phyloP scores from a whole-genome alignment of 2,329 filamentous ascomycete species.

The Pyrenochaeta sp. region DNA sequence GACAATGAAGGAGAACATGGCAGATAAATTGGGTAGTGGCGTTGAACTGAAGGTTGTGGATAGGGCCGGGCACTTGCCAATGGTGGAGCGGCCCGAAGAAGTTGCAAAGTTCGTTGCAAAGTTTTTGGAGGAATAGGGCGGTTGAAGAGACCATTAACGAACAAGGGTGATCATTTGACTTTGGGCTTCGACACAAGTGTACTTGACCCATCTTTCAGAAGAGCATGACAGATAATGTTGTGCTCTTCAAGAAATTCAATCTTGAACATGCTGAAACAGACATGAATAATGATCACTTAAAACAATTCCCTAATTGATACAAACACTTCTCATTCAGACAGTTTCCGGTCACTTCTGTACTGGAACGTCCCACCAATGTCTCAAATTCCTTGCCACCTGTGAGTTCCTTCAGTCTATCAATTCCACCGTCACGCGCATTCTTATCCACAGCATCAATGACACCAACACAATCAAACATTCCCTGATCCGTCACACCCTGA shows the following conservation, averaged over 20 bases:
- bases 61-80: conserved; percentile 80
- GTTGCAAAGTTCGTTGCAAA: conserved; percentile 71
- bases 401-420: neutral
- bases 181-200: too few species aligned
- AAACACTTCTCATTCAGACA: conserved; percentile 8
- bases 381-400: neutral
- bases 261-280: too few species aligned
- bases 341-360: conserved; percentile 2
- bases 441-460: neutral
- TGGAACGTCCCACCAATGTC: conserved; percentile 2
- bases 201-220: too few species aligned
- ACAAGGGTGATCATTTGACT: neutral
- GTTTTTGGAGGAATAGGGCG: conserved; percentile 52
- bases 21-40: conserved; percentile 52
- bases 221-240: too few species aligned
- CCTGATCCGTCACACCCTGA: conserved; percentile 1
- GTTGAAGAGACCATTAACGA: neutral
- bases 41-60: conserved; percentile 72
- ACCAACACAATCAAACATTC: conserved; percentile 7
- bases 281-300: too few species aligned
- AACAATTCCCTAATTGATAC: conserved; percentile 5
- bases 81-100: conserved; percentile 76
- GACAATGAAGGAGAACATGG: conserved; percentile 80
- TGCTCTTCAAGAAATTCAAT: too few species aligned
- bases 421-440: neutral